Evolutionary conservation across 2,329 filamentous ascomycete genomes (phyloP).

Genomic region (Penicillium sp.): DNA sequence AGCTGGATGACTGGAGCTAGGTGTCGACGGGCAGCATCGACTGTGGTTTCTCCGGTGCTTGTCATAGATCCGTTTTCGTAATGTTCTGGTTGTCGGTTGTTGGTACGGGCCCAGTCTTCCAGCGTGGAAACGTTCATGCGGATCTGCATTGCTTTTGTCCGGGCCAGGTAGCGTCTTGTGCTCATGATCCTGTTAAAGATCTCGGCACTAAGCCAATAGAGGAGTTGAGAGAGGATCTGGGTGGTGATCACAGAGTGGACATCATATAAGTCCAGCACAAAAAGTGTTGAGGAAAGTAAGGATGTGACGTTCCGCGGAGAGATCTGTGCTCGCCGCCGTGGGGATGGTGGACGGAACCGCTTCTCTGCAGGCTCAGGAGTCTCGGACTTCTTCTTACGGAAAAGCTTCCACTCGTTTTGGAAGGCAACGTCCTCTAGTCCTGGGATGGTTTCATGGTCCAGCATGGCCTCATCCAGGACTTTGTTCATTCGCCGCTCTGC

Average conservation of each 20-base stretch:
- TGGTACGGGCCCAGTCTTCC: constrained; percentile 92
- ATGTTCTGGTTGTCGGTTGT: constrained; percentile 92
- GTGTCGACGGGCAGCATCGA: constrained; percentile 80
- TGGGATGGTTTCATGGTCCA: constrained; percentile 97
- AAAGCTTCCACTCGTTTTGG: constrained; percentile 97
- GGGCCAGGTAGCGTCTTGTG: constrained; percentile 87
- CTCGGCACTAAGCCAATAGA: constrained; percentile 96
- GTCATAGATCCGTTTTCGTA: constrained; percentile 89
- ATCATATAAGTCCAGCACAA: constrained; percentile 97
- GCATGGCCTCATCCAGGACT: constrained; percentile 86
- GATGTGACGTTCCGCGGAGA: constrained; percentile 95
- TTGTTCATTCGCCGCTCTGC: constrained; percentile 96
- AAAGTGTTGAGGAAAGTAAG: constrained; percentile 89
- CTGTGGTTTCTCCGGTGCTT: constrained; percentile 79
- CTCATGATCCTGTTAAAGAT: constrained; percentile 98
- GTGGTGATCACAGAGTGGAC: constrained; percentile 95
- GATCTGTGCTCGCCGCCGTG: constrained; percentile 86
- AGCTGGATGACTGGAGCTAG: constrained; percentile 89
- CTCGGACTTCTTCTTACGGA: constrained; percentile 89
- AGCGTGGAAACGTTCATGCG: constrained; percentile 96
- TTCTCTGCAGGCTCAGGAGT: constrained; percentile 83
- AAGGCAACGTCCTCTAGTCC: constrained; percentile 96
- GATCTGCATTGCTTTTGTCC: constrained; percentile 99
- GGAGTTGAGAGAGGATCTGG: constrained; percentile 85
- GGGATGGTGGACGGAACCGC: constrained; percentile 86